Evolutionary conservation across 805 yeast genomes (phyloP).

Genomic region (Candida koratica): DNA sequence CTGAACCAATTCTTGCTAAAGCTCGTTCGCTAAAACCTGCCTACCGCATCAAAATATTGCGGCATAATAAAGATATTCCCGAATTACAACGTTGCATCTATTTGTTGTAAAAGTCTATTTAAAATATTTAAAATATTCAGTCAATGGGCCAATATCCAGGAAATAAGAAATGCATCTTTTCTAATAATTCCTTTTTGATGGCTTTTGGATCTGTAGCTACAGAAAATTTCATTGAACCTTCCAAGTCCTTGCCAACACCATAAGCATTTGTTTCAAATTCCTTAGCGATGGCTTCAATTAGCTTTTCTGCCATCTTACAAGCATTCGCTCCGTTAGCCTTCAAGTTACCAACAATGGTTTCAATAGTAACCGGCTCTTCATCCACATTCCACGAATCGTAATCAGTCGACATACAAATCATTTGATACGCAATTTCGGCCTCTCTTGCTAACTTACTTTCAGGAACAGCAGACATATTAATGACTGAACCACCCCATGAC

Average conservation of each 20-base stretch:
- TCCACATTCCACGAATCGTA: conserved; percentile 97
- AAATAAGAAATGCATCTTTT: conserved; percentile 80
- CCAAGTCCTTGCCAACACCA: conserved; percentile 62
- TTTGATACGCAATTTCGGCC: conserved; percentile 94
- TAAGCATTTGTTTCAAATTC: conserved; percentile 51
- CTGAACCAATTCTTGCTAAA: too few species aligned
- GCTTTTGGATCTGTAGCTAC: conserved; percentile 76
- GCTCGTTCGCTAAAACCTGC: too few species aligned
- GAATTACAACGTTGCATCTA: too few species aligned
- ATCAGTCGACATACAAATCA: conserved; percentile 98
- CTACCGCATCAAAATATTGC: too few species aligned
- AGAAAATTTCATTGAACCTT: conserved; percentile 73
- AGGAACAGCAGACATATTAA: conserved; percentile 97
- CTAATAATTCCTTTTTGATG: conserved; percentile 65
- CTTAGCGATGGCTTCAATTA: conserved; percentile 64
- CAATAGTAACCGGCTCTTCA: conserved; percentile 97
- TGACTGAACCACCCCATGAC: conserved; percentile 89
- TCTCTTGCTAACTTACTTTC: conserved; percentile 96
- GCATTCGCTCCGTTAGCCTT: conserved; percentile 87
- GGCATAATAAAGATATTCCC: too few species aligned
- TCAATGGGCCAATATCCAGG: conserved; percentile 77
- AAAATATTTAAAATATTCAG: too few species aligned
- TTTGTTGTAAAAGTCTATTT: too few species aligned
- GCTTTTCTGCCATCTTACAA: conserved; percentile 62
- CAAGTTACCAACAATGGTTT: conserved; percentile 87